Conservation (phyloP, 164 flowering plant species). For the Kalanchoe fedtschenkoi region DNA sequence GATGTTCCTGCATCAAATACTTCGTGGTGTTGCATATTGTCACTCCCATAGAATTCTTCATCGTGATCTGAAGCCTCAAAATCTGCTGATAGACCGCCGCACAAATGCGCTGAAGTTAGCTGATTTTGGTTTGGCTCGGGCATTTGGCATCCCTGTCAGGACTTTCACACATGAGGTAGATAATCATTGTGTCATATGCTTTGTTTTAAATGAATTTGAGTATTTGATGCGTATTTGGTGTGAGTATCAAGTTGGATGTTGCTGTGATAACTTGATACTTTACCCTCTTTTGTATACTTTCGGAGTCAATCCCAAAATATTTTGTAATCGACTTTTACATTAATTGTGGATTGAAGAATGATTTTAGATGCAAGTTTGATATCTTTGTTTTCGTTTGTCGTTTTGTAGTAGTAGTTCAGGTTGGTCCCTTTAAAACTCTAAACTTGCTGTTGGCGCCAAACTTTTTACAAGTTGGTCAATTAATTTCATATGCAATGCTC, state of each 20-base stretch:
- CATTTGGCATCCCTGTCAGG: conserved; percentile 94
- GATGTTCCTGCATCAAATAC: conserved; percentile 72
- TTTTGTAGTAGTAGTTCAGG: background rate
- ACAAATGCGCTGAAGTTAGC: conserved; percentile 87
- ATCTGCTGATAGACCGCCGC: conserved; percentile 79
- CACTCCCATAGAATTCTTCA: conserved; percentile 96
- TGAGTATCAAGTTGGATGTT: too few species aligned
- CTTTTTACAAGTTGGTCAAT: background rate
- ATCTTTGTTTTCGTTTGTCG: too few species aligned
- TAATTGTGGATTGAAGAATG: too few species aligned
- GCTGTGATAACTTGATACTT: too few species aligned
- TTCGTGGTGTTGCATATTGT: conserved; percentile 91
- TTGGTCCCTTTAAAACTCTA: background rate
- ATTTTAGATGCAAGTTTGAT: too few species aligned
- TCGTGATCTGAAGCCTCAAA: conserved; percentile 87
- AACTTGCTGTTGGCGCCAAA: background rate
- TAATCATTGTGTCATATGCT: background rate
- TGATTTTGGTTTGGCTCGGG: conserved; percentile 94
- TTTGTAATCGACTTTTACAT: too few species aligned
- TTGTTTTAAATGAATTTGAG: background rate
- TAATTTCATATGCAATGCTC: background rate
- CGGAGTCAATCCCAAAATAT: too few species aligned
- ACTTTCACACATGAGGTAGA: conserved; percentile 93
- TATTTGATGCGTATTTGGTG: background rate
- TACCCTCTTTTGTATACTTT: too few species aligned